Percentiles rank a stretch among this genome's conserved stretches.
Evolutionary conservation across 164 flowering plant genomes (phyloP).

Genomic region (Tetrastigma voinierianum): DNA sequence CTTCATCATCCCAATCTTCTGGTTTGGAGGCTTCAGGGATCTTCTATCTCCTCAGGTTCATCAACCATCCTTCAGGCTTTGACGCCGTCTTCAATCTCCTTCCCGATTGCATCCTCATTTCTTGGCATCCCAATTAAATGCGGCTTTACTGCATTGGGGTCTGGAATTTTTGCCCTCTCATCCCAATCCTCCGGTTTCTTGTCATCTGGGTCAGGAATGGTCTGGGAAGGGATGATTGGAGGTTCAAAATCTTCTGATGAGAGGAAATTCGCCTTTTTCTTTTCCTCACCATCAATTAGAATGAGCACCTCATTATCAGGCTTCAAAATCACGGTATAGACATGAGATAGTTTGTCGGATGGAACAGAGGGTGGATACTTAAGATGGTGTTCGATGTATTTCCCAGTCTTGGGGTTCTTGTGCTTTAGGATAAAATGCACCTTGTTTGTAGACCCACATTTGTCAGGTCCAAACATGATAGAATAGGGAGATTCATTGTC

Average conservation of each 20-base stretch:
- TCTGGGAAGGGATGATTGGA: slow-evolving; percentile 70
- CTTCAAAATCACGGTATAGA: slow-evolving; percentile 79
- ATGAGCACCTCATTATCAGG: slow-evolving; percentile 70
- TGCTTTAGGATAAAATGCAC: slow-evolving; percentile 95
- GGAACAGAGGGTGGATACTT: slow-evolving; percentile 89
- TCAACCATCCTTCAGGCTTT: slow-evolving; percentile 99
- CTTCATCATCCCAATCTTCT: slow-evolving; percentile 99
- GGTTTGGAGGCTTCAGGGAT: slow-evolving; percentile 92
- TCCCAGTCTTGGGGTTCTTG: slow-evolving; percentile 90
- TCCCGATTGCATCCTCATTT: slow-evolving; percentile 93
- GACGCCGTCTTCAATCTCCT: slow-evolving; percentile 96
- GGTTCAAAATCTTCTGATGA: slow-evolving; percentile 88
- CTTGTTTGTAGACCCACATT: slow-evolving; percentile 92
- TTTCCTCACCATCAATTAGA: slow-evolving; percentile 90
- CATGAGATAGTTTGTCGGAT: slow-evolving; percentile 83
- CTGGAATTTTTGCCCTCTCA: slow-evolving; percentile 90
- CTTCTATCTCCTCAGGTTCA: slow-evolving; percentile 96
- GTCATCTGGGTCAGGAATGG: slow-evolving; percentile 96
- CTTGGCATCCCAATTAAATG: slow-evolving; percentile 99
- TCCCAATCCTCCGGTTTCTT: slow-evolving; percentile 99
- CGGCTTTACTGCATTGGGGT: slow-evolving; percentile 84
- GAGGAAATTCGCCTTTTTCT: slow-evolving; percentile 77
- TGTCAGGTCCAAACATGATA: slow-evolving; percentile 99
- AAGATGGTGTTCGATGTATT: slow-evolving; percentile 88
- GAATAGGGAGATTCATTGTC: slow-evolving; percentile 92